Base-by-base conservation (phyloP, 768 basidiomycete genomes). In the Jaapia argillacea region DNA sequence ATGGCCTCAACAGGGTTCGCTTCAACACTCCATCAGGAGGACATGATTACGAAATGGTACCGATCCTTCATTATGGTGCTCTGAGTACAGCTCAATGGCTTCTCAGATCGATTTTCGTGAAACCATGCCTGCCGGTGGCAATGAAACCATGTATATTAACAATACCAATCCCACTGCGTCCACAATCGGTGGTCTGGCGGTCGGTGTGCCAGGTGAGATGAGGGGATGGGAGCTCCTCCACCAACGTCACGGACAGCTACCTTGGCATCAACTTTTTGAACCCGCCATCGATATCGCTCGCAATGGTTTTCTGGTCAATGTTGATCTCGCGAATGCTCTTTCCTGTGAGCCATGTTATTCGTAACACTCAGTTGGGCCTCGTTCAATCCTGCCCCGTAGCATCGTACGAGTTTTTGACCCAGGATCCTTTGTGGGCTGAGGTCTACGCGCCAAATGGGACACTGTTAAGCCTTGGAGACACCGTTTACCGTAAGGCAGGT, bases 91-190 rank as follows among this genome's bases (percentile, higher is more conserved):
- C 5, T 56, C 51, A 48, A 45, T 52, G 36, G 45, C 54, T 42
- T 22, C 22, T 5, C 23, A 31, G 38, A 68, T 74, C 41, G 88
- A 97, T 64, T 97, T 89, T 58, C 77, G 94, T 33, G 94, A 97
- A 61, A 81, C 77, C 0, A 89, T 85, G 1, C 90, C 94, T 0
- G 73, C 71, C 0, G 60, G 75, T 24, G 69, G 90, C 4, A 85
- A 82, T 55, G 59, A 67, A 31, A 79, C 79, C 4, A 97, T 97
- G 92, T 97, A 77, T 61, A 7, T 38, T 22, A 38, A 7, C 37
- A 21, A 12, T 12, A 56, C 58, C 14, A 56, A 58, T 20, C 52
- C 61, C 13, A 50, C 58, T 18, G 66, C 66, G 2, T 63, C 65
- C 16, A 61, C 61, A 43, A 57, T 72, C n/a, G 73, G 73, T 1